Evolutionary conservation across 441 rosid species (phyloP), one percentile per base, ranked within the genome.

Genomic region (Gossypium aridum): DNA sequence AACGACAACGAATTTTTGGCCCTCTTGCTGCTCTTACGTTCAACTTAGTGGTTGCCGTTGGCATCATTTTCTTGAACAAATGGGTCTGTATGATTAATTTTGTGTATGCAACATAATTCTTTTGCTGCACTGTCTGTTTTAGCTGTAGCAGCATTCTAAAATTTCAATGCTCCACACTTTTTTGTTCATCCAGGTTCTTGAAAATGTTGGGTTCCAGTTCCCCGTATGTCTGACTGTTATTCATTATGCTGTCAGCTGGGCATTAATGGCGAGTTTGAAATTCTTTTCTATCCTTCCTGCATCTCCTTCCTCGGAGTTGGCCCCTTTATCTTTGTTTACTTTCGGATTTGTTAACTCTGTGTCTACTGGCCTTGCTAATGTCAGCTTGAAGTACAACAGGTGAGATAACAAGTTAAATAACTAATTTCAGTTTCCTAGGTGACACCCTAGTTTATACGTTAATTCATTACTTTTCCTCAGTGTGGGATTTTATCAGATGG

Each of bases 401-500:
- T 94, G 72, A 60, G 71, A 63, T 59, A 37, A 39, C 53, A 59
- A 22, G 73, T n/a, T n/a, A 22, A 70, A 28, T 28, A 28, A 28
- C 31, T 28, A 28, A 3, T 53, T 54, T 14, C n/a, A 69, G 61
- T 26, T 26, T 17, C 62, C 17, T 17, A 2, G 73, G 63, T 4
- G 49, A 28, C 62, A 70, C 23, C 8, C 23, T 26, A 26, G 17
- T 26, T 54, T 31, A 57, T 65, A 64, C 39, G 28, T 60, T 22
- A 20, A 26, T 43, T 17, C 70, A 2, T 71, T 70, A 1, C n/a
- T 45, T 71, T 73, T 47, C 2, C 19, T 13, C 79, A 95, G 99
- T 80, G 95, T 95, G 64, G 96, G 98, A 65, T 95, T 95, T 82
- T 95, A 95, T 81, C 98, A 91, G 84, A 95, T 95, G 97, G 92